phyloP scores from a whole-genome alignment of 176 grass and related monocot genomes.

The Rhynchospora breviuscula region DNA sequence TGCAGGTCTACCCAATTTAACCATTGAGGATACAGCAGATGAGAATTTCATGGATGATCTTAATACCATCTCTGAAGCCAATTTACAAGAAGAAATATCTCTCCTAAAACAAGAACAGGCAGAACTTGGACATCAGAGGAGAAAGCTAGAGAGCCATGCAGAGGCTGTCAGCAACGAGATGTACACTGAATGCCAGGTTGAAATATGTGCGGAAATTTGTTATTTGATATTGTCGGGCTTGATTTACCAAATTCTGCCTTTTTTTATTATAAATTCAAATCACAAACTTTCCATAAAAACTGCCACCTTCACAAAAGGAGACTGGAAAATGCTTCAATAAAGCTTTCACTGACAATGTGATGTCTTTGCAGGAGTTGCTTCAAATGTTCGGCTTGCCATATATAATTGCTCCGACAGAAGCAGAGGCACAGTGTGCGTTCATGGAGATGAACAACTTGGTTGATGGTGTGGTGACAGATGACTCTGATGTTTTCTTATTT shows the following conservation, averaged over 20 bases:
- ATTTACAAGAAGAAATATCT: slow-evolving; percentile 76
- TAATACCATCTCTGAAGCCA: slow-evolving; percentile 37
- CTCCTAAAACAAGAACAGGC: slow-evolving; percentile 68
- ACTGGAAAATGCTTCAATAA: background rate
- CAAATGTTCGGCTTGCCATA: slow-evolving; percentile 99
- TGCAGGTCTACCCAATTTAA: background rate
- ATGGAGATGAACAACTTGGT: slow-evolving; percentile 96
- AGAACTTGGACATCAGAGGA: slow-evolving; percentile 76
- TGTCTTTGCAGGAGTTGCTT: slow-evolving; percentile 67
- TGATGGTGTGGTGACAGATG: slow-evolving; percentile 96
- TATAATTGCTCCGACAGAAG: slow-evolving; percentile 93
- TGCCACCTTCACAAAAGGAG: background rate
- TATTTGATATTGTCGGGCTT: background rate
- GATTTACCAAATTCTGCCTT: background rate
- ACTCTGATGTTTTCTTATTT: slow-evolving; percentile 98
- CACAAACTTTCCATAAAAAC: background rate
- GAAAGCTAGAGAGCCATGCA: slow-evolving; percentile 78
- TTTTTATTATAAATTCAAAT: background rate
- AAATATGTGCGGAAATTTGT: background rate
- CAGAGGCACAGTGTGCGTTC: slow-evolving; percentile 97
- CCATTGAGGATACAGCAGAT: slow-evolving; percentile 4
- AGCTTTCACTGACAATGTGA: background rate
- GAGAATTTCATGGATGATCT: slow-evolving; percentile 24
- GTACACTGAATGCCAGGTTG: slow-evolving; percentile 97
- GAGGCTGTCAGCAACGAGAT: slow-evolving; percentile 93